Base-by-base conservation (phyloP, 164 flowering plant species). In the Sedum album region DNA sequence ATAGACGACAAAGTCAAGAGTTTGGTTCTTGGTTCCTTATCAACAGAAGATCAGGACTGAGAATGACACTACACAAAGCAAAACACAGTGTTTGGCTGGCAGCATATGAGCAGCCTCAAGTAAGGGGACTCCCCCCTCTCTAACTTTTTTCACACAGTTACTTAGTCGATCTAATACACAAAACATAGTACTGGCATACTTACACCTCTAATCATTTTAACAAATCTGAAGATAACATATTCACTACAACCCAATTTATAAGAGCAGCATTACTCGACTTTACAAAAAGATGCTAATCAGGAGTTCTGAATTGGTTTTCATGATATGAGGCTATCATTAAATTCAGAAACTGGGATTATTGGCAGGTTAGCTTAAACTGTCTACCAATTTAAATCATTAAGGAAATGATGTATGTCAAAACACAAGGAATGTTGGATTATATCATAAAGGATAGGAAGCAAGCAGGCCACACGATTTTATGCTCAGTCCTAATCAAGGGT, bases 401-500 rank as follows among this genome's bases (percentile, higher is more conserved):
- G 11, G 46, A 41, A 41, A 7, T 41, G 11, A 41, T 41, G 7
- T 41, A 41, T 11, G 46, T 41, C 46, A 55, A 55, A 26, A 0
- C 62, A 57, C 62, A 57, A 57, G 62, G 62, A 57, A 57, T 57
- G 62, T 57, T 57, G 62, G 62, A 25, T 57, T 57, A 7, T 35
- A 30, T 30, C 62, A 57, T 11, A 57, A 20, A 28, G 62, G 62
- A 57, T 57, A 57, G 62, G 62, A 28, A 57, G 11, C 17, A 1
- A 57, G 62, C 33, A 57, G 0, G 28, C 57, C 62, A 57, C 31
- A 57, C 33, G 28, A 28, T 57, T 15, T 57, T 57, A 57, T 57
- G 62, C 62, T 57, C 33, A 57, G 62, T 57, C 62, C 31, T 57
- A 14, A 28, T 57, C 62, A 57, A 1, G 7, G 62, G 33, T 28